Percentiles rank a stretch among this genome's conserved stretches.
Conservation (phyloP, 805 yeast species). For the Cyberlindnera euphorbiiphila region DNA sequence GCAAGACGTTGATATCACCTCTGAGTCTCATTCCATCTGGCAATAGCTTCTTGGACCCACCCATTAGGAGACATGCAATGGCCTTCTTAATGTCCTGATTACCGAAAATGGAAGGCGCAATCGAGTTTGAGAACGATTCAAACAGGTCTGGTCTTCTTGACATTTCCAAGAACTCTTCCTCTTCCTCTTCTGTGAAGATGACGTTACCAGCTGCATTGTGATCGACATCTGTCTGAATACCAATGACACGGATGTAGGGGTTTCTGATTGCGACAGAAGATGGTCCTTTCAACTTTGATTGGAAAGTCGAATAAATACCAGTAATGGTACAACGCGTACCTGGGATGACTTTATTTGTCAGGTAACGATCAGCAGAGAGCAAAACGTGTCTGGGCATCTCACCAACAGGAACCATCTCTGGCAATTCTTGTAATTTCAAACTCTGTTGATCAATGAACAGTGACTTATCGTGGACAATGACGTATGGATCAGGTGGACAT, state of each 20-base stretch:
- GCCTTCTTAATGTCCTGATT: conserved; percentile 90
- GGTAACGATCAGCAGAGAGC: conserved; percentile 81
- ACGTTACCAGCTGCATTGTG: conserved; percentile 55
- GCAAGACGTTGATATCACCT: conserved; percentile 92
- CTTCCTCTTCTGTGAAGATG: conserved; percentile 87
- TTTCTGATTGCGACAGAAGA: conserved; percentile 85
- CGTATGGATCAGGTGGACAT: conserved; percentile 92
- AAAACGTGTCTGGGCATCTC: conserved; percentile 95
- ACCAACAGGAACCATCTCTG: conserved; percentile 98
- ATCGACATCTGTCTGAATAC: conserved; percentile 81
- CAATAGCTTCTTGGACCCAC: conserved; percentile 86
- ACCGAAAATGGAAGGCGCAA: conserved; percentile 97
- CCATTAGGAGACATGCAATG: conserved; percentile 85
- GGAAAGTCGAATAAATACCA: conserved; percentile 91
- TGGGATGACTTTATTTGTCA: conserved; percentile 89
- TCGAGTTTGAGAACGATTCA: conserved; percentile 78
- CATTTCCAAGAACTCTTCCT: conserved; percentile 79
- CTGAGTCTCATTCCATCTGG: conserved; percentile 97
- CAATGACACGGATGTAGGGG: conserved; percentile 84
- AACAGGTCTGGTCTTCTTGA: conserved; percentile 83
- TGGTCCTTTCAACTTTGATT: conserved; percentile 56
- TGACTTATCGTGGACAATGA: conserved; percentile 90
- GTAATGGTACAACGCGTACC: conserved; percentile 91
- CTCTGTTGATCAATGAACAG: conserved; percentile 94
- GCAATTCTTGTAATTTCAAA: conserved; percentile 91